Evolutionary conservation across 129 eudicot species (phyloP), one percentile per base, ranked within the genome.

Genomic region (Lonicera japonica): DNA sequence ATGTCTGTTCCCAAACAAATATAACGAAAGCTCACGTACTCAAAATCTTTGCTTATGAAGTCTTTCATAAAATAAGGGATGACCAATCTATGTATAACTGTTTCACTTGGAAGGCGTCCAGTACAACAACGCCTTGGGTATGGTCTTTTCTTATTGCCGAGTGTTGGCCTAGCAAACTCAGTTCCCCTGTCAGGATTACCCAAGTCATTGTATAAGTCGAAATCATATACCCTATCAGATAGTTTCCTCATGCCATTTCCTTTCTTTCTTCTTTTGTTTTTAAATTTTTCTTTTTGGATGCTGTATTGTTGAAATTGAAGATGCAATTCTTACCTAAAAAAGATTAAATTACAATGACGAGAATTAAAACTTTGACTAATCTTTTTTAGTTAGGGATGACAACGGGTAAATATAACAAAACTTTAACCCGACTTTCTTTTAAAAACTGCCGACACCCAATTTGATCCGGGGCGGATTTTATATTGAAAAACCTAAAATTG

Each of bases 101-200:
- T 71, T 22, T 64, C 79, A 15, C 81, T 61, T 11, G 95, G 84
- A 36, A 75, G 76, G 11, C 92, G 88, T 12, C 97, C 97, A 8
- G 95, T 86, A 20, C 95, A 88, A 64, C 97, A 83, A 17, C 97
- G 79, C 56, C 97, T 76, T 0, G 97, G 97, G 50, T 78, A 83
- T 17, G 97, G 97, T 41, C 69, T 68, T 21, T 56, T 65, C 52
- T 73, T 76, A 13, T 92, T 95, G 17, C 95, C 97, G 29, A 86
- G 82, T 1, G 64, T 61, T 19, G 92, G 89, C 54, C 97, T 80
- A 58, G 83, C 82, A 41, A 56, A 70, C 24, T 86, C 82, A 19
- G 40, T 57, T 22, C 95, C 92, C 25, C 65, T 89, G 65, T 89
- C 92, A 0, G 92, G 88, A 57, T 83, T 81, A 21, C 97, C 97